Conservation (phyloP, 23 red algal genomes). For the Gracilaria gracilis region DNA sequence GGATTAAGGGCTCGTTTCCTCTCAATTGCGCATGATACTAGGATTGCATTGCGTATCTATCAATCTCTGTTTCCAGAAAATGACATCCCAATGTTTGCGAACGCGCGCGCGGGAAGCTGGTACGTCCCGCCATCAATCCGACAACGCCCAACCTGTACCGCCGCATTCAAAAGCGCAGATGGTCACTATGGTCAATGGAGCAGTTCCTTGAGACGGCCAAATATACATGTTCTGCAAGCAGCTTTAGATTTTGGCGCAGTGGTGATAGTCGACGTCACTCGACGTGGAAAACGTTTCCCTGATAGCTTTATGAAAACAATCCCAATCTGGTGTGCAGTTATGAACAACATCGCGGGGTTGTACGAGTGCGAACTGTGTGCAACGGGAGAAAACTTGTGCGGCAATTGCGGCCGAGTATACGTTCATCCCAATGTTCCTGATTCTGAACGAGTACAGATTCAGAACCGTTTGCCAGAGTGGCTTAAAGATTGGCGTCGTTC, state of each 20-base stretch:
- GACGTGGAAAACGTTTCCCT: slow-evolving; percentile 63
- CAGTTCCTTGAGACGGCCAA: slow-evolving; percentile 60
- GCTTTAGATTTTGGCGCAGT: slow-evolving; percentile 31
- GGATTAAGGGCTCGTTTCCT: slow-evolving; percentile 39
- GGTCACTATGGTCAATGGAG: slow-evolving; percentile 69
- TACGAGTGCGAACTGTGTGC: background rate
- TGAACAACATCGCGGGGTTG: slow-evolving; percentile 35
- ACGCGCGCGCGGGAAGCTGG: slow-evolving; percentile 69
- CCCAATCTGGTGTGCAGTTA: slow-evolving; percentile 77
- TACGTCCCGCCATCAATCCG: slow-evolving; percentile 46
- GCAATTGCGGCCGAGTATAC: slow-evolving; percentile 14
- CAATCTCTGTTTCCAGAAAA: background rate
- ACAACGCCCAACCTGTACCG: background rate
- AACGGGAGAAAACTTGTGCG: background rate
- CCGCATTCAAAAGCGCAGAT: slow-evolving; percentile 75
- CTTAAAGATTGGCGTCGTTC: slow-evolving; percentile 45
- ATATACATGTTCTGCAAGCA: slow-evolving; percentile 43
- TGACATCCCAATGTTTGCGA: slow-evolving; percentile 48
- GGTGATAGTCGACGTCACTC: slow-evolving; percentile 70
- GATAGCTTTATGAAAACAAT: slow-evolving; percentile 68
- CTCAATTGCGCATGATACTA: slow-evolving; percentile 59
- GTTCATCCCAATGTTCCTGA: slow-evolving; percentile 47
- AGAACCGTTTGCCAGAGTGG: slow-evolving; percentile 37
- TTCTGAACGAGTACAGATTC: slow-evolving; percentile 44
- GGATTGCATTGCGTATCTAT: slow-evolving; percentile 18